Conservation (phyloP, 352 stramenopile genomes). For the Pythium brachiatum region DNA sequence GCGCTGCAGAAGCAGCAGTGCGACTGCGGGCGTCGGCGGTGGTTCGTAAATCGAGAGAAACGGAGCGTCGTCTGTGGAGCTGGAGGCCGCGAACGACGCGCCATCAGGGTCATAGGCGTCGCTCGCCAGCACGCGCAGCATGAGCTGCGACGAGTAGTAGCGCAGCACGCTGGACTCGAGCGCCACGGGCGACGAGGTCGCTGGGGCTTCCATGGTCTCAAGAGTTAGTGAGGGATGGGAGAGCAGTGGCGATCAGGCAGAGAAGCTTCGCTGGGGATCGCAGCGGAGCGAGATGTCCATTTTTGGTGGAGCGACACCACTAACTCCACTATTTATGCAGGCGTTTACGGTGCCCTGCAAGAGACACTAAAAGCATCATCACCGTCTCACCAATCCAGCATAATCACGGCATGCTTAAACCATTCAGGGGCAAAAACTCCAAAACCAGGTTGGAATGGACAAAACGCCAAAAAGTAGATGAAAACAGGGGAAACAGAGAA, state of each 20-base stretch:
- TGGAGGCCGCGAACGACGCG: constrained; percentile 17
- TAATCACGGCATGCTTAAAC: neutral
- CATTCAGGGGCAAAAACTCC: no score
- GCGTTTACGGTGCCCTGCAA: neutral
- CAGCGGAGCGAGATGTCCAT: no score
- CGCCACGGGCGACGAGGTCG: neutral
- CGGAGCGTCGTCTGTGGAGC: constrained; percentile 2
- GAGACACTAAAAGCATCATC: neutral
- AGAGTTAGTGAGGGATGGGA: neutral
- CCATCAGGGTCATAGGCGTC: constrained; percentile 23
- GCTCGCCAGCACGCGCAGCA: constrained; percentile 29
- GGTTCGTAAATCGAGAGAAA: constrained; percentile 31
- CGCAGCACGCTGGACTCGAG: constrained; percentile 35
- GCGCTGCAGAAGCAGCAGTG: constrained; percentile 23
- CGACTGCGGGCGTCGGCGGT: constrained; percentile 1
- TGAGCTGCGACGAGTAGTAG: constrained; percentile 34
- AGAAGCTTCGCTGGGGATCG: neutral
- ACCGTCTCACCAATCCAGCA: neutral
- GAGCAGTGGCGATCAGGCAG: neutral
- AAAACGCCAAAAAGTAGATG: no score
- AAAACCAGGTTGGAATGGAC: no score
- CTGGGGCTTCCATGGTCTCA: neutral
- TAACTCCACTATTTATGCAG: neutral
- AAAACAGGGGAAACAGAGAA: no score
- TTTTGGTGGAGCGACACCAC: neutral